Percentiles rank a stretch among this genome's conserved stretches.
Conservation (phyloP, 805 yeast species). For the Monosporozyma unispora region DNA sequence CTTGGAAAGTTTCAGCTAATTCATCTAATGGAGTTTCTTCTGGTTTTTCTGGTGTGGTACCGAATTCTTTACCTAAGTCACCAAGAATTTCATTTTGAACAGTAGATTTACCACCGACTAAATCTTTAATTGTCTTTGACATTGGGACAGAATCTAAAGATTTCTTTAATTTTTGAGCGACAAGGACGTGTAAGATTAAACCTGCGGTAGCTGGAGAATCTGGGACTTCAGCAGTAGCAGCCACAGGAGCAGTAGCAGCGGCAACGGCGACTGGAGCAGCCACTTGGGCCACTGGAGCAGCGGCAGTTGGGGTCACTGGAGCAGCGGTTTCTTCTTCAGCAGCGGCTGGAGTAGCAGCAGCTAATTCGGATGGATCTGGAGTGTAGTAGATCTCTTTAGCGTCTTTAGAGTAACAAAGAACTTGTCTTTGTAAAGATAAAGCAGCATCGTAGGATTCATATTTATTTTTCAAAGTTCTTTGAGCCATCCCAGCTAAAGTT, state of each 20-base stretch:
- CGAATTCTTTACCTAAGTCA: constrained; percentile 97
- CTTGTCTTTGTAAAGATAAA: constrained; percentile 74
- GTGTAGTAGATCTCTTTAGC: constrained; percentile 94
- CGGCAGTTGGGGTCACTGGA: constrained; percentile 16
- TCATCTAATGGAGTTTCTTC: constrained; percentile 96
- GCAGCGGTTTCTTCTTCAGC: too few relatives aligned
- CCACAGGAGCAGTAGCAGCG: constrained; percentile 62
- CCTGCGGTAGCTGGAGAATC: constrained; percentile 87
- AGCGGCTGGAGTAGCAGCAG: constrained; percentile 24
- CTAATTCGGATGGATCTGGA: constrained; percentile 53
- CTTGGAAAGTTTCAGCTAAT: constrained; percentile 92
- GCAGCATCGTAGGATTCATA: constrained; percentile 98
- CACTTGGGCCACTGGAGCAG: constrained; percentile 28
- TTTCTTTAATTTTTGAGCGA: constrained; percentile 93
- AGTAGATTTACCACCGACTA: constrained; percentile 97
- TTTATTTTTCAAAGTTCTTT: constrained; percentile 84
- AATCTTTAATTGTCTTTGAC: constrained; percentile 89
- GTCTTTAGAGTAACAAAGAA: constrained; percentile 90
- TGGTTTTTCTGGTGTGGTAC: constrained; percentile 96
- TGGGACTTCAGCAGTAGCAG: constrained; percentile 73
- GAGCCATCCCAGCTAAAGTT: constrained; percentile 97
- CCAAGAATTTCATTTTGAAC: constrained; percentile 98
- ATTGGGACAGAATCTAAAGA: constrained; percentile 75
- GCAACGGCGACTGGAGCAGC: constrained; percentile 46
- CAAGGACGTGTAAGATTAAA: constrained; percentile 75